Percentiles rank a stretch among this genome's conserved stretches.
phyloP scores from a whole-genome alignment of 2,329 filamentous ascomycete species.

The Periglandula ipomoeae region DNA sequence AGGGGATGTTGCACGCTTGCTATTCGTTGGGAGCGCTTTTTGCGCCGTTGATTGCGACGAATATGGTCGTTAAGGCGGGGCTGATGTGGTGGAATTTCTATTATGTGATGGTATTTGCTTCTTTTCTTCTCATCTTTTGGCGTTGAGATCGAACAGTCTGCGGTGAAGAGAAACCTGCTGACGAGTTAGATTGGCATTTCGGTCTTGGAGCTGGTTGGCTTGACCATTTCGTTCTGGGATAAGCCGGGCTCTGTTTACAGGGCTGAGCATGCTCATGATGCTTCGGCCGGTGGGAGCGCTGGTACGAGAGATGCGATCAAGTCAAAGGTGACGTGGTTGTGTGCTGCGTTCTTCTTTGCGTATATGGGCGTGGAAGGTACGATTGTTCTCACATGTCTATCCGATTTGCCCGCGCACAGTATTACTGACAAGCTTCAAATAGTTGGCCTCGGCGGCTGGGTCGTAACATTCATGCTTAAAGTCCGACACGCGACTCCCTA shows the following conservation, averaged over 20 bases:
- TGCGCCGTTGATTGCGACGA: conserved; percentile 55
- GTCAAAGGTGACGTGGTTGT: conserved; percentile 53
- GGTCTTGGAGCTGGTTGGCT: conserved; percentile 44
- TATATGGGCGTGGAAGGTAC: conserved; percentile 63
- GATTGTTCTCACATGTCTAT: no score
- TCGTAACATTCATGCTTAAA: conserved; percentile 70
- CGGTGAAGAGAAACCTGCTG: neutral
- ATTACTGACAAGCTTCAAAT: no score
- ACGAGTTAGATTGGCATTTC: conserved; percentile 32
- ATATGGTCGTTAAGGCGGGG: conserved; percentile 50
- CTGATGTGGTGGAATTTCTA: conserved; percentile 62
- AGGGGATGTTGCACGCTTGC: conserved; percentile 55
- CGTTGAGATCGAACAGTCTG: no score
- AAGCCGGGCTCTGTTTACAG: conserved; percentile 47
- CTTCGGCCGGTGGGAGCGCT: conserved; percentile 18
- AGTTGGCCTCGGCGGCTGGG: conserved; percentile 66
- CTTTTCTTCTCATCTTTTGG: no score
- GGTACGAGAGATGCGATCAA: conserved; percentile 31
- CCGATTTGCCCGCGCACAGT: no score
- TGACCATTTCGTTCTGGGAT: conserved; percentile 48
- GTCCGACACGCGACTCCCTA: conserved; percentile 57
- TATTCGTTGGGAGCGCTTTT: conserved; percentile 59
- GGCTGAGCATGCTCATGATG: conserved; percentile 22
- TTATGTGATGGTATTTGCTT: conserved; percentile 53
- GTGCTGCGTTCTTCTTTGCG: conserved; percentile 57